These are phyloP conservation scores for Poa annua DNA, from an alignment of 176 grass and related monocot genomes.

Conservation along the genomic window DNA sequence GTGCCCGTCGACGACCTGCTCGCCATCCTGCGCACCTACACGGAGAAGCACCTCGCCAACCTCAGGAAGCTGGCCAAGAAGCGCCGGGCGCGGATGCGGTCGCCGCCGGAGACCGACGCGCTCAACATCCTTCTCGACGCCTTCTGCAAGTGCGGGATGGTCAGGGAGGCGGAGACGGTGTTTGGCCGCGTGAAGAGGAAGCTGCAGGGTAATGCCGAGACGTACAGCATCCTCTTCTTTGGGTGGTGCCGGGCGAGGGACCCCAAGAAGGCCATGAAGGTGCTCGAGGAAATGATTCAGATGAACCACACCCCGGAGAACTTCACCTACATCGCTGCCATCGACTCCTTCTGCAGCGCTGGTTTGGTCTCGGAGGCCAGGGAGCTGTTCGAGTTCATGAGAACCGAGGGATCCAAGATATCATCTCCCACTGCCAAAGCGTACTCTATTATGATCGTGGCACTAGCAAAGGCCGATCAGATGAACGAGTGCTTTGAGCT, in stretches of 20 bases:
- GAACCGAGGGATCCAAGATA: slow-evolving; percentile 64
- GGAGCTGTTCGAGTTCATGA: slow-evolving; percentile 95
- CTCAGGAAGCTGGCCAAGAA: slow-evolving; percentile 84
- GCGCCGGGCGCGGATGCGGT: slow-evolving; percentile 64
- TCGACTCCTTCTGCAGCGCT: slow-evolving; percentile 78
- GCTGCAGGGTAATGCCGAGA: slow-evolving; percentile 67
- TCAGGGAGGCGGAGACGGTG: slow-evolving; percentile 69
- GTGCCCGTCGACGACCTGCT: slow-evolving; percentile 66
- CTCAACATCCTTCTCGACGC: slow-evolving; percentile 85
- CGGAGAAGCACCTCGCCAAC: slow-evolving; percentile 71
- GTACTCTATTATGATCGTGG: slow-evolving; percentile 80
- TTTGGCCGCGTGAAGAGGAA: slow-evolving; percentile 69
- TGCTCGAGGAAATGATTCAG: slow-evolving; percentile 88
- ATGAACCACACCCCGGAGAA: slow-evolving; percentile 71
- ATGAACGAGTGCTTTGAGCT: slow-evolving; percentile 82
- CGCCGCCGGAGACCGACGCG: slow-evolving; percentile 66
- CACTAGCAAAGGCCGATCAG: slow-evolving; percentile 63
- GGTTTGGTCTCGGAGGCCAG: slow-evolving; percentile 78
- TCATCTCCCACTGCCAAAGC: slow-evolving; percentile 87
- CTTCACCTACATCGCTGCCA: slow-evolving; percentile 89
- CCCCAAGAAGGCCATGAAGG: slow-evolving; percentile 81
- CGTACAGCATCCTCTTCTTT: slow-evolving; percentile 76
- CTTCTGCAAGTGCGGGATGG: slow-evolving; percentile 85
- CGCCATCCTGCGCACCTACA: slow-evolving; percentile 63
- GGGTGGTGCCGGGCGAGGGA: slow-evolving; percentile 83